phyloP scores from a whole-genome alignment of 441 rosid species.

The Euphorbia corollata region DNA sequence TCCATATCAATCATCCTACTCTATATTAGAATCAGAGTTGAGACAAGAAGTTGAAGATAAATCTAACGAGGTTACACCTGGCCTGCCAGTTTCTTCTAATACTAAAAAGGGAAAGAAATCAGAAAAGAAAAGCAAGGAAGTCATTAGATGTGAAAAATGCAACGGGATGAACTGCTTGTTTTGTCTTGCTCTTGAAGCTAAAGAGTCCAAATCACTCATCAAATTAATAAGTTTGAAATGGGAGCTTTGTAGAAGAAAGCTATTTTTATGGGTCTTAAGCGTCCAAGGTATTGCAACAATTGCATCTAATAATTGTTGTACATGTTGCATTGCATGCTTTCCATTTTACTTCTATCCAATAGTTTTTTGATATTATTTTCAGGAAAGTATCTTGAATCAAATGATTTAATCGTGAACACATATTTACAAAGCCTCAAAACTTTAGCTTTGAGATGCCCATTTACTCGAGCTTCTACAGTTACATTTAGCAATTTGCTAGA shows the following conservation, averaged over 20 bases:
- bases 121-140: conserved; percentile 27
- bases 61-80: conserved; percentile 28
- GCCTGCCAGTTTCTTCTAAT: conserved; percentile 24
- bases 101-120: conserved; percentile 25
- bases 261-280: conserved; percentile 43
- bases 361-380: too few species aligned
- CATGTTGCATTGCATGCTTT: too few species aligned
- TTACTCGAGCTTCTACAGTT: too few species aligned
- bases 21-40: conserved; percentile 44
- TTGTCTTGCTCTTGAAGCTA: conserved; percentile 42
- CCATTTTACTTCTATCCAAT: too few species aligned
- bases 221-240: conserved; percentile 46
- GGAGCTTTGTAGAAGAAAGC: conserved; percentile 65
- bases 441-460: too few species aligned
- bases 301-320: conserved; percentile 5
- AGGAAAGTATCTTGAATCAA: too few species aligned
- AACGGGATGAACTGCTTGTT: conserved; percentile 51
- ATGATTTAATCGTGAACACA: too few species aligned
- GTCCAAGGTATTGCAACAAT: conserved; percentile 51
- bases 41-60: too few species aligned
- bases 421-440: too few species aligned
- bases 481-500: too few species aligned
- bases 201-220: conserved; percentile 42
- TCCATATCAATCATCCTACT: conserved; percentile 37
- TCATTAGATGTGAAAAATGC: conserved; percentile 38